Evolutionary conservation across 2,329 filamentous ascomycete genomes (phyloP).

Genomic region (Ilyonectria mors-panacis): DNA sequence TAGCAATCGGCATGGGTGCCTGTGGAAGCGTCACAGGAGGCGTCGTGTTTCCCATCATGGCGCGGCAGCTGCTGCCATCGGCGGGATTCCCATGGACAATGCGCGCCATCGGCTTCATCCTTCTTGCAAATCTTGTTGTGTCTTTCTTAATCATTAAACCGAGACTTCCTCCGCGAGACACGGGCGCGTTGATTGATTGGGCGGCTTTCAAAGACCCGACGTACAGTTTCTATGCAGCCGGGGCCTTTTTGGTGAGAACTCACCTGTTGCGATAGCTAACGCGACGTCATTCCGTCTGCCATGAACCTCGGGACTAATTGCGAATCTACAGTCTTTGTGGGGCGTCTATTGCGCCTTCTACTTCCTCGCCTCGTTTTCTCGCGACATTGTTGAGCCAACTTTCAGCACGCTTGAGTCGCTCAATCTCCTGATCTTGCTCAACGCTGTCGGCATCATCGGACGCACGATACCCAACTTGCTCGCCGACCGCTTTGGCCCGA

Average conservation of each 20-base stretch:
- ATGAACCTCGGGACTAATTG: not conserved
- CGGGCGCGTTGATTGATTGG: not conserved
- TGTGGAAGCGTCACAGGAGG: conserved; percentile 68
- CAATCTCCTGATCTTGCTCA: conserved; percentile 15
- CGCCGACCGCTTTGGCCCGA: conserved; percentile 11
- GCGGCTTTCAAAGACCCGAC: not conserved
- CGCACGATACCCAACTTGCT: conserved; percentile 2
- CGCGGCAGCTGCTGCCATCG: not conserved
- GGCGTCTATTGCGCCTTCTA: conserved; percentile 6
- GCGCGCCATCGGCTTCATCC: not conserved
- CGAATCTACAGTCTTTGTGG: not conserved
- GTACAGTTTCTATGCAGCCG: not conserved
- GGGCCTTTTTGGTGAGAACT: not conserved
- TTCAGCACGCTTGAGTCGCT: conserved; percentile 7
- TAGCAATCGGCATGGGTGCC: conserved; percentile 71
- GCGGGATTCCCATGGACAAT: not conserved
- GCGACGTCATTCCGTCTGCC: not conserved
- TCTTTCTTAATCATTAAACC: not conserved
- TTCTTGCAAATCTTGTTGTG: not conserved
- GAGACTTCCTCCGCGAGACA: not conserved
- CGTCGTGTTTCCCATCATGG: conserved; percentile 62
- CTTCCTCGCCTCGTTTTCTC: conserved; percentile 11
- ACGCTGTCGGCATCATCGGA: conserved; percentile 8
- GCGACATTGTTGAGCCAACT: not conserved
- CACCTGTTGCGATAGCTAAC: not conserved